These are phyloP conservation scores for Tricholoma sp. DNA, from an alignment of 768 basidiomycete genomes.

Conservation along the genomic window DNA sequence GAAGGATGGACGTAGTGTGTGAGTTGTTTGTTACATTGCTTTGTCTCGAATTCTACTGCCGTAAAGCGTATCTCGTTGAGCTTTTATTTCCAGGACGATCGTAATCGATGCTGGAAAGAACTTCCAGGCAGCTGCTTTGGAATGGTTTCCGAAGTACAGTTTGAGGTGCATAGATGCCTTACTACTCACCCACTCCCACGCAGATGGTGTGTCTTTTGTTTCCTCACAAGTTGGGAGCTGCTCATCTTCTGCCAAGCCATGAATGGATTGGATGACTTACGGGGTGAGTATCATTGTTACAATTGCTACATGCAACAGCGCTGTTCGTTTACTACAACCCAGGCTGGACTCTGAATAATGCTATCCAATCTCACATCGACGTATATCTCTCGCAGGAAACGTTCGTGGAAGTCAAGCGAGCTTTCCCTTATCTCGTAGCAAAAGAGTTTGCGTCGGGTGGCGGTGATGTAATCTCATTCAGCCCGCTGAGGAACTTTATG, in stretches of 20 bases:
- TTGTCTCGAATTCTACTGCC: not conserved
- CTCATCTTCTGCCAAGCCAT: constrained; percentile 44
- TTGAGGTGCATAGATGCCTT: constrained; percentile 54
- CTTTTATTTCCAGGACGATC: constrained; percentile 47
- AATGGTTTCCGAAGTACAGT: constrained; percentile 62
- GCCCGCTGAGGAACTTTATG: not conserved
- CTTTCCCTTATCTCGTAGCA: constrained; percentile 80
- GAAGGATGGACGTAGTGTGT: constrained; percentile 44
- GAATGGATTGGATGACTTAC: constrained; percentile 85
- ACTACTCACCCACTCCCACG: constrained; percentile 84
- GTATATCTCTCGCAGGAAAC: constrained; percentile 67
- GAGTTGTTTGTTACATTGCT: constrained; percentile 25
- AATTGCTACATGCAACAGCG: not conserved
- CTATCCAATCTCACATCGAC: constrained; percentile 70
- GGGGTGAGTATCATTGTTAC: constrained; percentile 44
- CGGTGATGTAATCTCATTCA: constrained; percentile 53
- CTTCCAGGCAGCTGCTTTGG: constrained; percentile 51
- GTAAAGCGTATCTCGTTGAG: not conserved
- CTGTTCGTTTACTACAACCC: constrained; percentile 7
- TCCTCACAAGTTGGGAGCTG: not conserved
- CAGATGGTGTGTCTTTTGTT: constrained; percentile 46
- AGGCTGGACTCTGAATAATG: constrained; percentile 69
- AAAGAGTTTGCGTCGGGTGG: constrained; percentile 76
- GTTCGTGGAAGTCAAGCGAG: constrained; percentile 55
- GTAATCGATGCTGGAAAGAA: constrained; percentile 86